These are phyloP conservation scores for Botrytis deweyae DNA, from an alignment of 2,329 filamentous ascomycete species.

Conservation along the genomic window DNA sequence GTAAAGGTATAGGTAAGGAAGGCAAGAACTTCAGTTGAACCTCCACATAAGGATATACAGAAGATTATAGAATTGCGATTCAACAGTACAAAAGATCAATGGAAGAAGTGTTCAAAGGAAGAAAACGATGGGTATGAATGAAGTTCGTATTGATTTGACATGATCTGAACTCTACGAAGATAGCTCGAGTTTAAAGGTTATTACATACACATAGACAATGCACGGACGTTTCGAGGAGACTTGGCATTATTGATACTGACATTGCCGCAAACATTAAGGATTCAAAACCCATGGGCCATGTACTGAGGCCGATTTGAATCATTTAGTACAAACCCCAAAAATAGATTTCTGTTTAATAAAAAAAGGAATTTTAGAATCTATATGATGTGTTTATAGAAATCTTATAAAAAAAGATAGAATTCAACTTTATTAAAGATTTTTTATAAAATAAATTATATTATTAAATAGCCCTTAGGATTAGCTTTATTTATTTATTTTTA, in stretches of 20 bases:
- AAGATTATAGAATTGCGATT: neutral
- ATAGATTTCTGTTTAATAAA: too few relatives aligned
- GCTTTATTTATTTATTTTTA: too few relatives aligned
- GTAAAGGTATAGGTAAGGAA: neutral
- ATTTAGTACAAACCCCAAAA: too few relatives aligned
- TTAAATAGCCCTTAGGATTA: too few relatives aligned
- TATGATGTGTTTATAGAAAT: too few relatives aligned
- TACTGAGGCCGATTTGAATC: too few relatives aligned
- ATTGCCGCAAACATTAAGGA: neutral
- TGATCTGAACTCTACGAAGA: neutral
- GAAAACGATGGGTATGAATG: neutral
- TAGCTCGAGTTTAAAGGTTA: neutral
- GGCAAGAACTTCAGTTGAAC: neutral
- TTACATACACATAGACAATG: neutral
- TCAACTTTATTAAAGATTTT: too few relatives aligned
- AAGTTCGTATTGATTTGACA: neutral
- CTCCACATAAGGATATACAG: neutral
- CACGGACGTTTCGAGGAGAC: constrained; percentile 4
- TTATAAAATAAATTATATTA: too few relatives aligned
- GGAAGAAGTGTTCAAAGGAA: neutral
- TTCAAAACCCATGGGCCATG: too few relatives aligned
- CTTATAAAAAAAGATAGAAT: too few relatives aligned
- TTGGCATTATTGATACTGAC: neutral
- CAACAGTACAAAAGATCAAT: neutral
- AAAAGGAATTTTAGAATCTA: too few relatives aligned